phyloP scores from a whole-genome alignment of 257 asterid species.

The Solanum pennellii region DNA sequence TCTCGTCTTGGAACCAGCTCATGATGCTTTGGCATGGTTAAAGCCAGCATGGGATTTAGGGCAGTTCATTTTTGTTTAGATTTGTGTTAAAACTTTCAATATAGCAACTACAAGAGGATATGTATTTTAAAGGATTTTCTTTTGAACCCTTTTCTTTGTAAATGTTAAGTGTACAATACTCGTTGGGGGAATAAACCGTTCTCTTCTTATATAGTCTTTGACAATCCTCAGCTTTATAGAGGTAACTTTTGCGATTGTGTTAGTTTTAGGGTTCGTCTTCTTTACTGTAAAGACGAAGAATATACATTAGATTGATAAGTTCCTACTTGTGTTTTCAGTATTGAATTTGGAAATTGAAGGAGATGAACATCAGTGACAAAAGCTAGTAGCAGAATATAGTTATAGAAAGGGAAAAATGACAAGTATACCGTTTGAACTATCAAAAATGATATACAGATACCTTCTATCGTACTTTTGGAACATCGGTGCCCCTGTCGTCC shows the following conservation, averaged over 20 bases:
- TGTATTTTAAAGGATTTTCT: not conserved
- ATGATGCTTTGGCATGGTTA: not conserved
- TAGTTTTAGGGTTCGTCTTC: not conserved
- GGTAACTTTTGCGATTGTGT: not conserved
- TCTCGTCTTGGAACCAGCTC: not conserved
- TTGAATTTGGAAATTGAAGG: too few relatives aligned
- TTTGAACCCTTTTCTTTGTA: not conserved
- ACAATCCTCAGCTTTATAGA: not conserved
- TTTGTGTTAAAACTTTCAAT: not conserved
- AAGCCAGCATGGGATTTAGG: not conserved
- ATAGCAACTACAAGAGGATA: not conserved
- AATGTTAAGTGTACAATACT: not conserved
- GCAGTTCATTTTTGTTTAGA: not conserved
- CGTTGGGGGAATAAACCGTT: not conserved
- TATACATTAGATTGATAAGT: not conserved
- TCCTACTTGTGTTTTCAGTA: too few relatives aligned
- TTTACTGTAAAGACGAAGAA: not conserved
- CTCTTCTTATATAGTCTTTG: not conserved
- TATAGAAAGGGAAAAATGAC: too few relatives aligned
- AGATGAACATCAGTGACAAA: too few relatives aligned
- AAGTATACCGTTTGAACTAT: too few relatives aligned
- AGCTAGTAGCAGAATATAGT: not conserved
- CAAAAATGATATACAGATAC: too few relatives aligned
- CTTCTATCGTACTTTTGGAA: rapidly evolving
- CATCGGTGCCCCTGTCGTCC: rapidly evolving